These are phyloP conservation scores for Pythium diclinum DNA, from an alignment of 352 stramenopile genomes.

Conservation along the genomic window DNA sequence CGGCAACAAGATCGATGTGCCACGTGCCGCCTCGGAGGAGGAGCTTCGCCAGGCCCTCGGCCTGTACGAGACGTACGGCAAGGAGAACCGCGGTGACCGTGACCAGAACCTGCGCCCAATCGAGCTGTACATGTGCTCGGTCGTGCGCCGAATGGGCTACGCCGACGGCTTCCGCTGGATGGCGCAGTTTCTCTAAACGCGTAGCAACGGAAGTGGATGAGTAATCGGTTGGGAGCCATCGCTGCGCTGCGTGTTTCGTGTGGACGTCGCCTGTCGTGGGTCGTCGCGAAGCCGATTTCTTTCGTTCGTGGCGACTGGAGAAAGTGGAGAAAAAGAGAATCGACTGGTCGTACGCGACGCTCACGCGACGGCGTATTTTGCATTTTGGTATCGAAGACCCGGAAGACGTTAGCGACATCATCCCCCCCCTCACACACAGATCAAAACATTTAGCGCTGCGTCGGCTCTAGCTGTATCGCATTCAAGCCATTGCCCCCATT, in stretches of 20 bases:
- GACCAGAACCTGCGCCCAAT: constrained; percentile 93
- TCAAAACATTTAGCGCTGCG: constrained; percentile 1
- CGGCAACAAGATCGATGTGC: constrained; percentile 99
- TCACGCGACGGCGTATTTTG: background rate
- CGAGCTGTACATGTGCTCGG: constrained; percentile 99
- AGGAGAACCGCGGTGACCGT: constrained; percentile 91
- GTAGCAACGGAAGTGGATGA: background rate
- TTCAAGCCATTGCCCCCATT: background rate
- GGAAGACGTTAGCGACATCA: background rate
- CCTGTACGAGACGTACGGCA: constrained; percentile 98
- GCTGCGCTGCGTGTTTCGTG: constrained; percentile 1
- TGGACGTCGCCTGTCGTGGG: background rate
- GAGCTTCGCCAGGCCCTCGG: constrained; percentile 96
- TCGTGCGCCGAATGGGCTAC: constrained; percentile 98
- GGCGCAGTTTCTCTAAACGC: constrained; percentile 84
- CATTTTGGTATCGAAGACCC: background rate
- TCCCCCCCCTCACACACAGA: background rate
- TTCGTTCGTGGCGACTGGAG: background rate
- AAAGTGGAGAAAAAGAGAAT: background rate
- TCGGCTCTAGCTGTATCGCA: background rate
- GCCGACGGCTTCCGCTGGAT: constrained; percentile 94
- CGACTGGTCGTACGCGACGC: background rate
- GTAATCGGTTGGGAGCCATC: background rate
- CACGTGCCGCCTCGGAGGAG: constrained; percentile 96
- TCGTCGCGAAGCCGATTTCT: too few relatives aligned